Evolutionary conservation across 2,329 filamentous ascomycete genomes (phyloP).

Genomic region (Periglandula ipomoeae): DNA sequence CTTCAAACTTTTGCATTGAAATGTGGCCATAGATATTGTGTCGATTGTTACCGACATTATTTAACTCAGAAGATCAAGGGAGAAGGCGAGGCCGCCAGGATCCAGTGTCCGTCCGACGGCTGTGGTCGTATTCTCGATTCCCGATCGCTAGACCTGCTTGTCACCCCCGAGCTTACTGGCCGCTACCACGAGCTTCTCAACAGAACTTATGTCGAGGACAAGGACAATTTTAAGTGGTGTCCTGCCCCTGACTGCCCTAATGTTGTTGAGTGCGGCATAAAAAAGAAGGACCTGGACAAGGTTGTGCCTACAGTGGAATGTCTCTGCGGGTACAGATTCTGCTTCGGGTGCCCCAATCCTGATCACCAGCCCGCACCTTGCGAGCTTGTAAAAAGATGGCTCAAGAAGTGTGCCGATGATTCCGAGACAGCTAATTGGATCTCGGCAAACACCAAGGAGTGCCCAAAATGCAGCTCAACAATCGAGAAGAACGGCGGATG

Average conservation of each 20-base stretch:
- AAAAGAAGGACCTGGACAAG: slow-evolving; percentile 74
- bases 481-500: slow-evolving; percentile 99
- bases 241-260: slow-evolving; percentile 96
- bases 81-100: slow-evolving; percentile 89
- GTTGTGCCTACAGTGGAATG: slow-evolving; percentile 89
- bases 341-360: slow-evolving; percentile 82
- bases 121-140: slow-evolving; percentile 90
- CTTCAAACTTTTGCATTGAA: slow-evolving; percentile 87
- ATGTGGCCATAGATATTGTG: slow-evolving; percentile 88
- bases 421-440: slow-evolving; percentile 99
- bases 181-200: slow-evolving; percentile 82
- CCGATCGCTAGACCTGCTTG: slow-evolving; percentile 72
- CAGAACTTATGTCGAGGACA: slow-evolving; percentile 94
- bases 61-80: slow-evolving; percentile 86
- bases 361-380: slow-evolving; percentile 95
- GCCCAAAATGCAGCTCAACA: slow-evolving; percentile 88
- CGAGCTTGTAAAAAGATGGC: slow-evolving; percentile 82
- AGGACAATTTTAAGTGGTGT: slow-evolving; percentile 93
- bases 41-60: slow-evolving; percentile 88
- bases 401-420: slow-evolving; percentile 97
- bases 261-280: slow-evolving; percentile 79
- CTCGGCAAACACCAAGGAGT: slow-evolving; percentile 97
- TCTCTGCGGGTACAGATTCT: slow-evolving; percentile 77
- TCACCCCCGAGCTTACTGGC: slow-evolving; percentile 43
- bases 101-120: slow-evolving; percentile 81